Evolutionary conservation across 2,329 filamentous ascomycete genomes (phyloP).

Genomic region (Incumbomyces lentus): DNA sequence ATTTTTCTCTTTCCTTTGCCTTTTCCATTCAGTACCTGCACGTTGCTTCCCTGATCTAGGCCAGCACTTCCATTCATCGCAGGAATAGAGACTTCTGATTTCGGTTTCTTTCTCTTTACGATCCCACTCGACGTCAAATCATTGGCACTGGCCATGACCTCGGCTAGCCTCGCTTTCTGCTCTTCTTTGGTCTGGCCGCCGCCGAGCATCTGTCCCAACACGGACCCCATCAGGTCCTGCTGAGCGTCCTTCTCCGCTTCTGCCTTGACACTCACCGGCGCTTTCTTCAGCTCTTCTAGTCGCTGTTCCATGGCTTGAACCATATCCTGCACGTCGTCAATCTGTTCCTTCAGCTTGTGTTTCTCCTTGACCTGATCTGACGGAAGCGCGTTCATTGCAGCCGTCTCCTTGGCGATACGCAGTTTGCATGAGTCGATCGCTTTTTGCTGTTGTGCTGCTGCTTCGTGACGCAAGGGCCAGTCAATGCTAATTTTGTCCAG

Average conservation of each 20-base stretch:
- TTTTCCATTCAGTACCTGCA: slow-evolving; percentile 3
- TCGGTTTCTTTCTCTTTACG: slow-evolving; percentile 36
- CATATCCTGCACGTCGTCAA: slow-evolving; percentile 52
- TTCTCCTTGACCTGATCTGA: slow-evolving; percentile 26
- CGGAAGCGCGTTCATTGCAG: slow-evolving; percentile 30
- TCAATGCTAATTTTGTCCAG: slow-evolving; percentile 38
- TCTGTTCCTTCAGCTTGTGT: slow-evolving; percentile 35
- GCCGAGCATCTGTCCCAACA: slow-evolving; percentile 49
- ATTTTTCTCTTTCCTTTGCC: slow-evolving; percentile 21
- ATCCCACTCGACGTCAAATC: slow-evolving; percentile 51
- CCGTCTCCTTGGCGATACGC: slow-evolving; percentile 45
- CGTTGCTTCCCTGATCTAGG: background rate
- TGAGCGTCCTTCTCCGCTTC: slow-evolving; percentile 22
- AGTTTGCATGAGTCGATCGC: slow-evolving; percentile 49
- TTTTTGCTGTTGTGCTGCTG: slow-evolving; percentile 48
- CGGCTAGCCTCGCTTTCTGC: slow-evolving; percentile 43
- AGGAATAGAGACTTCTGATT: too few relatives aligned
- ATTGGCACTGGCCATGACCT: slow-evolving; percentile 46
- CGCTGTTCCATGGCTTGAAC: slow-evolving; percentile 51
- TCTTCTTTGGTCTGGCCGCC: slow-evolving; percentile 36
- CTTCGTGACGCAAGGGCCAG: slow-evolving; percentile 46
- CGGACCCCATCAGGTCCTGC: slow-evolving; percentile 38
- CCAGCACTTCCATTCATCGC: slow-evolving; percentile 4
- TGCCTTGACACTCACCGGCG: slow-evolving; percentile 40
- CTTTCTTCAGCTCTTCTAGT: slow-evolving; percentile 47